Percentiles rank a stretch among this genome's conserved stretches.
Conservation (phyloP, 768 basidiomycete species). For the Russula earlei region DNA sequence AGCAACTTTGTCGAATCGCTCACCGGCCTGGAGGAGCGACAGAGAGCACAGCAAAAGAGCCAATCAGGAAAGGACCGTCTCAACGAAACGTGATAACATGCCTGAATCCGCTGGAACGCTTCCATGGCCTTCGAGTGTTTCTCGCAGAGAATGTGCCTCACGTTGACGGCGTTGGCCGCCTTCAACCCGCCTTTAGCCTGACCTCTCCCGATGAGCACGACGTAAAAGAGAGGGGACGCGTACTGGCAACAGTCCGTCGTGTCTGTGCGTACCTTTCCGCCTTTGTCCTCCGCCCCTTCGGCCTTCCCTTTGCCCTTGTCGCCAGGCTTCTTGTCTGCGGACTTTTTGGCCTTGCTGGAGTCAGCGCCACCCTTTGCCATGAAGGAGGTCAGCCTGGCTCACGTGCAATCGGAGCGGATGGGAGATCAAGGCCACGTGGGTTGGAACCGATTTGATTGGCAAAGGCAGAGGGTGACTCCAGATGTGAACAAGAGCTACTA, state of each 20-base stretch:
- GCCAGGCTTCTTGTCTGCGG: slow-evolving; percentile 33
- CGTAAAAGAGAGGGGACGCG: background rate
- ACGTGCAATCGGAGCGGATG: slow-evolving; percentile 9
- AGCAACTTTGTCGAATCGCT: slow-evolving; percentile 80
- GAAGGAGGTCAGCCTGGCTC: no score
- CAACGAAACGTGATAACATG: slow-evolving; percentile 24
- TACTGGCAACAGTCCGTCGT: background rate
- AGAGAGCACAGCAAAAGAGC: background rate
- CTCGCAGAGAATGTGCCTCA: slow-evolving; percentile 83
- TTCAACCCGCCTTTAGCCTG: slow-evolving; percentile 57
- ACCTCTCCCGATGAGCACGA: background rate
- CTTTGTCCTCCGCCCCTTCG: slow-evolving; percentile 5
- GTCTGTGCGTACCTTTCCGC: background rate
- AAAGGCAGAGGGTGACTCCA: no score
- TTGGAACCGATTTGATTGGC: background rate
- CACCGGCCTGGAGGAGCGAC: slow-evolving; percentile 50
- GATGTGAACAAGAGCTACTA: no score
- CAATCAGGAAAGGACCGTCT: background rate
- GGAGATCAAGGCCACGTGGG: slow-evolving; percentile 9
- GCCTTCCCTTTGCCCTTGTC: slow-evolving; percentile 22
- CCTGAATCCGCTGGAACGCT: slow-evolving; percentile 73
- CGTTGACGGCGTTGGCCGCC: slow-evolving; percentile 73
- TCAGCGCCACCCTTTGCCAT: slow-evolving; percentile 11
- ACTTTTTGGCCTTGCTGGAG: slow-evolving; percentile 32
- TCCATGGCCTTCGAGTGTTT: slow-evolving; percentile 76